A percentile compares a stretch with the other conserved stretches of the same genome.
phyloP scores from a whole-genome alignment of 2,329 filamentous ascomycete species.

The Exophiala alcalophila region DNA sequence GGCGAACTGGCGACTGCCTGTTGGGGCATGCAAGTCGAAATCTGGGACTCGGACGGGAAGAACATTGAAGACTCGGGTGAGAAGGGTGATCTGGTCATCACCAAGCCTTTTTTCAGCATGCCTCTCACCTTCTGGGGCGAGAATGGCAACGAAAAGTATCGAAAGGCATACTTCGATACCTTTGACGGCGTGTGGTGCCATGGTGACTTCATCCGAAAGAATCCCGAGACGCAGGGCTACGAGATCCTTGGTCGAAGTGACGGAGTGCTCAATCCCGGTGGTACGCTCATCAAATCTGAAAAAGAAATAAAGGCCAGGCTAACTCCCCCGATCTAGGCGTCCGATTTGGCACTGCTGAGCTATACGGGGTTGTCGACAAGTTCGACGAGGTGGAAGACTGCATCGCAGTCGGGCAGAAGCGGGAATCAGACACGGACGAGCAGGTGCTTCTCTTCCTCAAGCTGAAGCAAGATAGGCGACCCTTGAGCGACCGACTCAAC shows the following conservation, averaged over 20 bases:
- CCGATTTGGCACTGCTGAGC: conserved; percentile 87
- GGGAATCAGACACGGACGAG: conserved; percentile 59
- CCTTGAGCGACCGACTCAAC: conserved; percentile 60
- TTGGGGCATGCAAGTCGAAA: conserved; percentile 42
- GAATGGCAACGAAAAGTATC: conserved; percentile 39
- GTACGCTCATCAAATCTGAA: background rate
- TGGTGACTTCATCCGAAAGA: conserved; percentile 53
- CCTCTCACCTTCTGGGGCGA: conserved; percentile 47
- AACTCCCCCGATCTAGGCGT: conserved; percentile 70
- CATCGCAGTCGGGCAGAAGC: background rate
- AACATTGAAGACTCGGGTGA: conserved; percentile 30
- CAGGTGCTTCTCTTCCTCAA: conserved; percentile 84
- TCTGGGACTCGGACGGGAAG: conserved; percentile 3
- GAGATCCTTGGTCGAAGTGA: conserved; percentile 37
- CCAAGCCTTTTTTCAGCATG: conserved; percentile 47
- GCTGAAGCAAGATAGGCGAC: conserved; percentile 57
- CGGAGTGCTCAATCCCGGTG: conserved; percentile 57
- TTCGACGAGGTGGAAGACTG: background rate
- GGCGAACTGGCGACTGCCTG: conserved; percentile 55
- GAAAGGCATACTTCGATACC: conserved; percentile 44
- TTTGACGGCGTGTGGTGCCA: conserved; percentile 52
- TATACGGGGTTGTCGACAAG: conserved; percentile 63
- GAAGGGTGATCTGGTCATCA: conserved; percentile 46
- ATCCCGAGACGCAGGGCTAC: background rate
- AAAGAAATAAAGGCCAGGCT: too few relatives aligned